Conservation (phyloP, 192 early-diverging fungal genomes). For the Coemansia sp. region DNA sequence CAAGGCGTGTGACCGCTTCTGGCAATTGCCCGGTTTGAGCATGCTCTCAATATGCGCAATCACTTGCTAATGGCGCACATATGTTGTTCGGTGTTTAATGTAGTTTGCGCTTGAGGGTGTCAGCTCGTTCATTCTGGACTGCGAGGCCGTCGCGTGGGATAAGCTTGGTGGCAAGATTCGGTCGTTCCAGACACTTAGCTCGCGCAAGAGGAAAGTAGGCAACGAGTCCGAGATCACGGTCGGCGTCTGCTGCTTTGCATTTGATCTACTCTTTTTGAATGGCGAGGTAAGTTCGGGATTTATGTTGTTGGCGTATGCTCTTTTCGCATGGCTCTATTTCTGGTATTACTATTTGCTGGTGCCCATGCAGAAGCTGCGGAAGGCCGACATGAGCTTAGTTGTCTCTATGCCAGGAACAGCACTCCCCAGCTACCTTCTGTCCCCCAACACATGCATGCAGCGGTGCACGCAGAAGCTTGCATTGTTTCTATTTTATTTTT, state of each 20-base stretch:
- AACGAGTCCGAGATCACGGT: slow-evolving; percentile 90
- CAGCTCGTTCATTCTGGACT: slow-evolving; percentile 93
- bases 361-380: slow-evolving; percentile 3
- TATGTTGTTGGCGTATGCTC: background rate
- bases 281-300: slow-evolving; percentile 61
- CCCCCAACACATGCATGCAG: slow-evolving; percentile 14
- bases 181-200: slow-evolving; percentile 96
- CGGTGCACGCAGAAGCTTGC: slow-evolving; percentile 4
- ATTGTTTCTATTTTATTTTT: slow-evolving; percentile 2
- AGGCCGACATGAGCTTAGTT: no score
- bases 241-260: slow-evolving; percentile 94
- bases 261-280: slow-evolving; percentile 94
- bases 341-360: background rate
- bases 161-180: slow-evolving; percentile 78
- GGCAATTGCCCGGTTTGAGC: background rate
- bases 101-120: slow-evolving; percentile 60
- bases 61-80: background rate
- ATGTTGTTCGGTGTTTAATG: background rate
- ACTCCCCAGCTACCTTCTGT: background rate
- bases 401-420: background rate
- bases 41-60: background rate
- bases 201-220: slow-evolving; percentile 94
- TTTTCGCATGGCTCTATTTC: slow-evolving; percentile 1
- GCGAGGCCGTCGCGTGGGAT: slow-evolving; percentile 99
- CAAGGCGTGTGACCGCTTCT: background rate